Evolutionary conservation across 2,329 filamentous ascomycete species (phyloP).

Genomic region (Parafenestella ontariensis): DNA sequence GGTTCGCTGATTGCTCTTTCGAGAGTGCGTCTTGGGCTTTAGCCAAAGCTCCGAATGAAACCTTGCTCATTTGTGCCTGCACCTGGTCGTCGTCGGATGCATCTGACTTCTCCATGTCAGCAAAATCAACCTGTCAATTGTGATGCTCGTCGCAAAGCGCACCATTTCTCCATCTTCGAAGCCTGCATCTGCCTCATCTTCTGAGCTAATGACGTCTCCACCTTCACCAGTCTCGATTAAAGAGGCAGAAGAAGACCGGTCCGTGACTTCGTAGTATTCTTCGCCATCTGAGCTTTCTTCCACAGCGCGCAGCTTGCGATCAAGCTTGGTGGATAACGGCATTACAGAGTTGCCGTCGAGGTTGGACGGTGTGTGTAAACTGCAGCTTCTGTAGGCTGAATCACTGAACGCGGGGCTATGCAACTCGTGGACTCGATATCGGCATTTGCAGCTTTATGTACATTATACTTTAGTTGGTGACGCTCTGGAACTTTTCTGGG

Average conservation of each 20-base stretch:
- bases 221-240: slow-evolving; percentile 49
- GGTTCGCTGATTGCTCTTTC: slow-evolving; percentile 39
- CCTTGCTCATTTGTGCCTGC: slow-evolving; percentile 59
- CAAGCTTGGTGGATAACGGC: slow-evolving; percentile 45
- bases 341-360: slow-evolving; percentile 17
- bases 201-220: slow-evolving; percentile 45
- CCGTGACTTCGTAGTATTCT: slow-evolving; percentile 50
- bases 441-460: not conserved
- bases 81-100: slow-evolving; percentile 51
- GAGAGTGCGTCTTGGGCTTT: slow-evolving; percentile 78
- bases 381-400: not conserved
- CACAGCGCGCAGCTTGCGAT: slow-evolving; percentile 44
- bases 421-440: not conserved
- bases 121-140: not conserved
- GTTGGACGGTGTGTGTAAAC: not conserved
- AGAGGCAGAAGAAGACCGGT: slow-evolving; percentile 49
- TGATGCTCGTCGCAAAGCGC: not conserved
- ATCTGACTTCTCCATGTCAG: slow-evolving; percentile 33
- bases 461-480: not conserved
- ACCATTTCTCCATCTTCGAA: slow-evolving; percentile 41
- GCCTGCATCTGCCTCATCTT: slow-evolving; percentile 35
- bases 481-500: slow-evolving; percentile 19
- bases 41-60: slow-evolving; percentile 90
- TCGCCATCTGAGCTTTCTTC: slow-evolving; percentile 48
- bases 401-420: not conserved